Evolutionary conservation across 345 rosid species (phyloP).

Genomic region (Hypericum perforatum): DNA sequence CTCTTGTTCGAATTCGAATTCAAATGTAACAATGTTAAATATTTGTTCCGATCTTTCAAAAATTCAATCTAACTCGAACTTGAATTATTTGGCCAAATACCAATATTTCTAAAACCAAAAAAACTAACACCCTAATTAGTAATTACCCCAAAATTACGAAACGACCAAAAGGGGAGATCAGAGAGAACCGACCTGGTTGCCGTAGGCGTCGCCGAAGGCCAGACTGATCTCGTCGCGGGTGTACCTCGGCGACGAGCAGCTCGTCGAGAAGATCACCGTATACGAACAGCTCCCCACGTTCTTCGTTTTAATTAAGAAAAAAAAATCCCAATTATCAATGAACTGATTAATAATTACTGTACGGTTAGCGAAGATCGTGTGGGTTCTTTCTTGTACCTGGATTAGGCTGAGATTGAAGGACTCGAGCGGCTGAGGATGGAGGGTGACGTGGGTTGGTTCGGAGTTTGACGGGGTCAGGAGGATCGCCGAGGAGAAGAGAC

Average conservation of each 20-base stretch:
- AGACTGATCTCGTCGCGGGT: conserved; percentile 18
- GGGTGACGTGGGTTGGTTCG: background rate
- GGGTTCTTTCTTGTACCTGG: background rate
- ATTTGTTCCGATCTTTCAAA: too few relatives aligned
- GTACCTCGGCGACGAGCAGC: conserved; percentile 16
- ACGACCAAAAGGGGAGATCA: conserved; percentile 4
- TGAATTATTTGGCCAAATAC: too few relatives aligned
- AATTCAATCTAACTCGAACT: too few relatives aligned
- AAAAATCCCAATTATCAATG: background rate
- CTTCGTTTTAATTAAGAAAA: background rate
- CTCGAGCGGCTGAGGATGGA: background rate
- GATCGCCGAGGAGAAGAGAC: background rate
- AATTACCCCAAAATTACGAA: too few relatives aligned
- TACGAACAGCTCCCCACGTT: conserved; percentile 10
- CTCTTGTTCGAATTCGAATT: too few relatives aligned
- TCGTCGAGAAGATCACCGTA: conserved; percentile 11
- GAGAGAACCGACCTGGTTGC: conserved; percentile 33
- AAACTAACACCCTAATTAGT: too few relatives aligned
- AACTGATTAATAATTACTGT: too few relatives aligned
- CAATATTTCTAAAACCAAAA: too few relatives aligned
- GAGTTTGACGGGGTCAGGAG: background rate
- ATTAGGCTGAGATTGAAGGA: conserved; percentile 5
- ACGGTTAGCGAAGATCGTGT: too few relatives aligned
- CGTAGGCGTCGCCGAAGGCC: conserved; percentile 23
- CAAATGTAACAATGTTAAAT: too few relatives aligned